These are phyloP conservation scores for Candida loeiensis DNA, from an alignment of 805 yeast genomes.

Conservation along the genomic window DNA sequence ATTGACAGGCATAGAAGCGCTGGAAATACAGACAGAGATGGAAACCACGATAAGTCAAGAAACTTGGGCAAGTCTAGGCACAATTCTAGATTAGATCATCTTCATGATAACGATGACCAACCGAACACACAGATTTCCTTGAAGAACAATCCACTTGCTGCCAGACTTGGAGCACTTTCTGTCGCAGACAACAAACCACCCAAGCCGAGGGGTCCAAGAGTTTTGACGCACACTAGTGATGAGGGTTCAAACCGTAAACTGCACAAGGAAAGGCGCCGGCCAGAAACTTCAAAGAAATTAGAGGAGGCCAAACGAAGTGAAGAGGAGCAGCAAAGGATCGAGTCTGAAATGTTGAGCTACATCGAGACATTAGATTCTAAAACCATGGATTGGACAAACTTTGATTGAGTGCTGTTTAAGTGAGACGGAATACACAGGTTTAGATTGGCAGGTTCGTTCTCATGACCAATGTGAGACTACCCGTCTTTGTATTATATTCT, in stretches of 20 bases:
- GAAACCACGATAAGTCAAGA: no score
- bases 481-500: no score
- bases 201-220: slow-evolving; percentile 2
- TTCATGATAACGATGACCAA: neutral
- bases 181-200: neutral
- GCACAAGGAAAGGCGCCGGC: neutral
- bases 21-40: no score
- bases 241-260: neutral
- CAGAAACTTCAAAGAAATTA: neutral
- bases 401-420: no score
- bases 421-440: no score
- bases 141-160: slow-evolving; percentile 7
- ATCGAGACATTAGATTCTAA: slow-evolving; percentile 27
- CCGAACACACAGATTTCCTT: neutral
- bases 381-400: slow-evolving; percentile 31
- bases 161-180: slow-evolving; percentile 6
- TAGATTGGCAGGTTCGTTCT: no score
- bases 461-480: no score
- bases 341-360: slow-evolving; percentile 24
- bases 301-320: neutral
- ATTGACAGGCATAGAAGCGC: no score
- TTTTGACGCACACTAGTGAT: neutral
- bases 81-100: neutral
- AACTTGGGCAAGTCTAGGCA: no score
- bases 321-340: slow-evolving; percentile 11